These are phyloP conservation scores for Asterella californica DNA, from an alignment of 225 moss, liverwort and hornwort species.

Conservation along the genomic window DNA sequence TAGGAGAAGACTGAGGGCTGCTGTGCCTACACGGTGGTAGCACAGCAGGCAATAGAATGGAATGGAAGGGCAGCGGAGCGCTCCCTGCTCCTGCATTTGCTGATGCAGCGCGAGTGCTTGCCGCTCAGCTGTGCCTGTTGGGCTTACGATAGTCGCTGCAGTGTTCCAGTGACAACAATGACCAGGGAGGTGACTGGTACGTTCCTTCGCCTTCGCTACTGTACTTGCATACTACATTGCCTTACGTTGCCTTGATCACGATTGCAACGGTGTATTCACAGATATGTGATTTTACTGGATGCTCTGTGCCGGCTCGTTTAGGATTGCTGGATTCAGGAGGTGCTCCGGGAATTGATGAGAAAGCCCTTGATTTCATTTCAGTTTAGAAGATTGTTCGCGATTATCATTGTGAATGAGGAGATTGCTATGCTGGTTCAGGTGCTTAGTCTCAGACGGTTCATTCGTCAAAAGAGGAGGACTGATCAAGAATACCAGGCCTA, in stretches of 20 bases:
- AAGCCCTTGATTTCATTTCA: neutral
- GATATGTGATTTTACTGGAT: no score
- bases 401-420: neutral
- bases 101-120: neutral
- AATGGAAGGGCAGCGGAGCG: neutral
- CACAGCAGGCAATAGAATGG: neutral
- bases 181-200: neutral
- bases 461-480: neutral
- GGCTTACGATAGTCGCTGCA: neutral
- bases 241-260: no score
- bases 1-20: neutral
- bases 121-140: neutral
- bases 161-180: neutral
- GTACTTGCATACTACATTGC: no score
- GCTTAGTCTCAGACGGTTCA: no score
- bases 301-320: no score
- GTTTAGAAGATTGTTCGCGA: neutral
- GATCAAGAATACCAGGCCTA: neutral
- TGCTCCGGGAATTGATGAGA: neutral
- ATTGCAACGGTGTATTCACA: no score
- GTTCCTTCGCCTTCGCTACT: no score
- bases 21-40: neutral
- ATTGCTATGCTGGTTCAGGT: neutral
- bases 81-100: neutral
- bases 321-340: neutral